Evolutionary conservation across 495 filamentous ascomycete species (phyloP).

Genomic region (Penicillium mononematosum): DNA sequence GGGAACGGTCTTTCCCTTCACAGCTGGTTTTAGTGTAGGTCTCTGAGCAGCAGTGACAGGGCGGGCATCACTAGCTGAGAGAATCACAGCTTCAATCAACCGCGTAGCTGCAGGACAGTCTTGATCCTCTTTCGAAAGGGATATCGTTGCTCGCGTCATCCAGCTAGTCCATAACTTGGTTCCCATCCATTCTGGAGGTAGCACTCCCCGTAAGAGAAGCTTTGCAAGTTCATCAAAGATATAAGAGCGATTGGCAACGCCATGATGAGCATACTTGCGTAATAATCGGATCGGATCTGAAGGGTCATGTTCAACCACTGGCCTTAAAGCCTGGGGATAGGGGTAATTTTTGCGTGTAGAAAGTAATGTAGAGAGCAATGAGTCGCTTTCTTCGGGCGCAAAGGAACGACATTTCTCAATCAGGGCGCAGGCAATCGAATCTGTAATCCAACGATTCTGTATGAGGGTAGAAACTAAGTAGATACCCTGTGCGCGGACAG

Average conservation of each 20-base stretch:
- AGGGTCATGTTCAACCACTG: slow-evolving; percentile 11
- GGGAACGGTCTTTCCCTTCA: slow-evolving; percentile 1
- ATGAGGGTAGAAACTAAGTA: slow-evolving; percentile 57
- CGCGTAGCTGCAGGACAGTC: slow-evolving; percentile 37
- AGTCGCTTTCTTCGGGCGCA: slow-evolving; percentile 41
- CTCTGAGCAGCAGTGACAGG: background rate
- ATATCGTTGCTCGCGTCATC: slow-evolving; percentile 44
- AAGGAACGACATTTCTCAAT: slow-evolving; percentile 35
- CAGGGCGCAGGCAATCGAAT: slow-evolving; percentile 33
- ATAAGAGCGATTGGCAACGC: slow-evolving; percentile 28
- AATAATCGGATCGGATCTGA: slow-evolving; percentile 35
- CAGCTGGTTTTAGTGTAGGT: background rate
- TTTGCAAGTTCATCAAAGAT: slow-evolving; percentile 41
- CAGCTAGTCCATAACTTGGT: slow-evolving; percentile 44
- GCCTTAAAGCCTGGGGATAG: slow-evolving; percentile 36
- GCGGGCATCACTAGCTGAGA: slow-evolving; percentile 31
- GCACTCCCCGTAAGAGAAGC: slow-evolving; percentile 35
- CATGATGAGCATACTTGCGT: slow-evolving; percentile 29
- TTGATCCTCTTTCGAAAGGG: slow-evolving; percentile 39
- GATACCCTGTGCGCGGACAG: slow-evolving; percentile 68
- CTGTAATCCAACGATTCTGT: slow-evolving; percentile 41
- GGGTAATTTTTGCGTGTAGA: slow-evolving; percentile 27
- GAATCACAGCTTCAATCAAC: slow-evolving; percentile 42
- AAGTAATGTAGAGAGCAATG: slow-evolving; percentile 36
- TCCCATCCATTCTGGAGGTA: slow-evolving; percentile 53